Percentiles rank a stretch among this genome's conserved stretches.
These are phyloP conservation scores for Avena eriantha DNA, from an alignment of 176 grass and related monocot species.

Conservation along the genomic window DNA sequence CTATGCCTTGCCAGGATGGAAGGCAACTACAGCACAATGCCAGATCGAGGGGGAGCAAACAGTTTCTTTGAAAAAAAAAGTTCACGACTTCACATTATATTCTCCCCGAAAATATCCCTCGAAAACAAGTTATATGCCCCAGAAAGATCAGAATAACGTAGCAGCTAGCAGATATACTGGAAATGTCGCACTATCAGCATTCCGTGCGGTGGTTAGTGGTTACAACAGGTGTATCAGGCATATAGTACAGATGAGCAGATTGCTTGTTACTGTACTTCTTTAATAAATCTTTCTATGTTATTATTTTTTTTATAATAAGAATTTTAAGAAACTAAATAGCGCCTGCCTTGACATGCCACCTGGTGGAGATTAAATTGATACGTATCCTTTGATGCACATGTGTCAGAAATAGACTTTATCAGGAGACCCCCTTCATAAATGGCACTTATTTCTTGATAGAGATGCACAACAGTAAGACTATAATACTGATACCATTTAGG, in stretches of 20 bases:
- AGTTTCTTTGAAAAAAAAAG: background rate
- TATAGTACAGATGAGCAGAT: background rate
- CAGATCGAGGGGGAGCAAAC: background rate
- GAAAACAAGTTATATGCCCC: background rate
- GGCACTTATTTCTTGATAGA: slow-evolving; percentile 31
- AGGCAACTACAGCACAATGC: background rate
- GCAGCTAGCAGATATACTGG: background rate
- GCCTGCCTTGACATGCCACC: background rate
- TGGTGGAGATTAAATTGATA: slow-evolving; percentile 5
- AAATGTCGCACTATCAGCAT: background rate
- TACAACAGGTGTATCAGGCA: background rate
- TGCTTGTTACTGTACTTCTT: background rate
- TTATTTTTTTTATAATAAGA: background rate
- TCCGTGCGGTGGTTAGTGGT: background rate
- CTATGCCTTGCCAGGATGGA: background rate
- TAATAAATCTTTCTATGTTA: background rate
- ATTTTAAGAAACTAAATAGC: background rate
- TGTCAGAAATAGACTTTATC: background rate
- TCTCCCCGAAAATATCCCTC: background rate
- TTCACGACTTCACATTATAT: background rate
- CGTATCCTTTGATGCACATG: background rate
- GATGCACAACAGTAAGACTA: background rate
- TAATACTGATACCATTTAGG: background rate
- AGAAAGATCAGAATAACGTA: background rate
- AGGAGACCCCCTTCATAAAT: slow-evolving; percentile 26